Evolutionary conservation across 495 filamentous ascomycete species (phyloP).

Genomic region (Hyaloscypha hepaticicola): DNA sequence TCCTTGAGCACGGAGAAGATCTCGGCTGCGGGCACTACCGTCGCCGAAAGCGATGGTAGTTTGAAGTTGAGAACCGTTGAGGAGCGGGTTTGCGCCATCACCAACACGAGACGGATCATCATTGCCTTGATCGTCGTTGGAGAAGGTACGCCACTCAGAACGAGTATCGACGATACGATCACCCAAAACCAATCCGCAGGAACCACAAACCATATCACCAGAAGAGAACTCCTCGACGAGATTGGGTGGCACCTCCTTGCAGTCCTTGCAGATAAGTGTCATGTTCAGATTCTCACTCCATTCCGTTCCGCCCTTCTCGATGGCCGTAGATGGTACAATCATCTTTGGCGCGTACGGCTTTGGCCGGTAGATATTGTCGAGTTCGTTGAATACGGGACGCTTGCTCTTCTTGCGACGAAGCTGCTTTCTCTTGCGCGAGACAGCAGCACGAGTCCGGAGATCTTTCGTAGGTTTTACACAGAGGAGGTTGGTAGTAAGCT

Average conservation of each 20-base stretch:
- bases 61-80: slow-evolving; percentile 90
- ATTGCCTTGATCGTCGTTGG: slow-evolving; percentile 90
- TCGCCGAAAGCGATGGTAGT: slow-evolving; percentile 81
- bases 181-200: slow-evolving; percentile 87
- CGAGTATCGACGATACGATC: slow-evolving; percentile 91
- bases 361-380: slow-evolving; percentile 32
- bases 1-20: slow-evolving; percentile 84
- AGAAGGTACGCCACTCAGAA: slow-evolving; percentile 98
- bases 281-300: slow-evolving; percentile 69
- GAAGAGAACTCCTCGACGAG: slow-evolving; percentile 88
- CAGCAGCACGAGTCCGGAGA: slow-evolving; percentile 23
- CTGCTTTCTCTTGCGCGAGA: slow-evolving; percentile 33
- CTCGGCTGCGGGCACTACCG: slow-evolving; percentile 69
- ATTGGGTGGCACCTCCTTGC: slow-evolving; percentile 85
- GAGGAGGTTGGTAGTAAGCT: slow-evolving; percentile 39
- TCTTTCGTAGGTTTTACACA: slow-evolving; percentile 44
- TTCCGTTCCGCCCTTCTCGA: slow-evolving; percentile 21
- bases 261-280: slow-evolving; percentile 81
- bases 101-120: slow-evolving; percentile 98
- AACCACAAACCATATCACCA: slow-evolving; percentile 89
- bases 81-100: slow-evolving; percentile 80
- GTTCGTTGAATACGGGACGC: slow-evolving; percentile 31
- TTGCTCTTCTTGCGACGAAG: slow-evolving; percentile 22
- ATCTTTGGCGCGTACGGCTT: slow-evolving; percentile 36
- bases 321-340: slow-evolving; percentile 38